Base-by-base conservation (phyloP, 2,329 filamentous ascomycete genomes). In the Fusarium subglutinans region DNA sequence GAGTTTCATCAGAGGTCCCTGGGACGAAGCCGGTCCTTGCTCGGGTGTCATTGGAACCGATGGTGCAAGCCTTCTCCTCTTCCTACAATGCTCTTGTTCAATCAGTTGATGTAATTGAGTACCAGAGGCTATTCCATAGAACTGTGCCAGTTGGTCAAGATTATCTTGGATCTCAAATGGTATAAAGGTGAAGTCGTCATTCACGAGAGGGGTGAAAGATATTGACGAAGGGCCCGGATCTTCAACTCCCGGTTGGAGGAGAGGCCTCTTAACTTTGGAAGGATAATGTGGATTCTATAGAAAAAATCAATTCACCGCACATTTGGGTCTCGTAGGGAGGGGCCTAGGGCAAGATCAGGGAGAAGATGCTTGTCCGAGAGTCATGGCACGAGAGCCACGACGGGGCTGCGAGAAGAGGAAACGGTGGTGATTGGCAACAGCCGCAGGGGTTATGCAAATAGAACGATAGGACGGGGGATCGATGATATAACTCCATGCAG, bases 401-500 rank as follows among this genome's bases (percentile, higher is more conserved):
- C 73, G 72, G 73, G 75, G 66, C 69, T 60, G 74, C 64, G 72
- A 72, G 61, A 78, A 72, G 71, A 76, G 69, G 60, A 63, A 70
- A 72, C 59, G 70, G 67, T 68, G 68, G 63, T 79, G 75, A 77
- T 76, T 76, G 78, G 74, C 68, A 77, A 76, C 66, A 65, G 70
- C 58, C 65, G 69, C 69, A 76, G 72, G 74, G 71, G 74, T 69
- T 75, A 76, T 74, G 47, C 74, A 75, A 77, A 75, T 69, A 69
- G 69, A 76, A 64, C 73, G 76, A 79, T 70, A 77, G 76, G 78
- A 75, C 80, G 77, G 75, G 76, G 75, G 76, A 79, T 79, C 78
- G 78, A 80, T 84, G 81, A 85, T 83, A 84, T 84, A 85, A 81
- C 78, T 64, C 79, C 80, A 84, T 86, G 84, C 83, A 85, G 79